phyloP scores from a whole-genome alignment of 2,329 filamentous ascomycete genomes.

The Chrysosporium keratinophilum region DNA sequence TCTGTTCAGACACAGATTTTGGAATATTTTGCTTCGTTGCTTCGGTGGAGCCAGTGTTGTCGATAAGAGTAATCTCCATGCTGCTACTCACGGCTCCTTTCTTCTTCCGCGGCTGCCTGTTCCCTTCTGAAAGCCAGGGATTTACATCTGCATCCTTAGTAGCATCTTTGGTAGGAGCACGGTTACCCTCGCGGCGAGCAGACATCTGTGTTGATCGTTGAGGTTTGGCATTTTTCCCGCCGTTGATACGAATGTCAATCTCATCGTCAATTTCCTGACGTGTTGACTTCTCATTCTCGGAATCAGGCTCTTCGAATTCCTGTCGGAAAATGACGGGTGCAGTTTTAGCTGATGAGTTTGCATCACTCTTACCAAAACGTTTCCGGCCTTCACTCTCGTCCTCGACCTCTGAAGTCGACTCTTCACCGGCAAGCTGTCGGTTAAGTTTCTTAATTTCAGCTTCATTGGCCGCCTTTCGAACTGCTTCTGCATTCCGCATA shows the following conservation, averaged over 20 bases:
- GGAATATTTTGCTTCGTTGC: constrained; percentile 10
- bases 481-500: constrained; percentile 80
- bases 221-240: constrained; percentile 12
- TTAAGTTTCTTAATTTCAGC: constrained; percentile 60
- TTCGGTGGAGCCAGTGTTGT: constrained; percentile 7
- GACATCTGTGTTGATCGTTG: neutral
- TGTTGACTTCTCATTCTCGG: constrained; percentile 34
- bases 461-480: constrained; percentile 69
- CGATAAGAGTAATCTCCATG: constrained; percentile 17
- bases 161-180: constrained; percentile 10
- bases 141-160: constrained; percentile 22
- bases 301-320: constrained; percentile 53
- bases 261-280: constrained; percentile 20
- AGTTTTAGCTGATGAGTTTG: constrained; percentile 25
- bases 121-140: constrained; percentile 27
- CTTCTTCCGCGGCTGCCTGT: constrained; percentile 18
- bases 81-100: constrained; percentile 10
- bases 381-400: constrained; percentile 55
- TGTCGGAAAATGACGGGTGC: constrained; percentile 29
- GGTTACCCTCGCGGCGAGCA: neutral
- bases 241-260: constrained; percentile 29
- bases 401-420: constrained; percentile 45
- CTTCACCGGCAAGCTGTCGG: constrained; percentile 54
- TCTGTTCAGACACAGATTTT: constrained; percentile 11
- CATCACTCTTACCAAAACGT: constrained; percentile 29